Evolutionary conservation across 306 rosid genomes (phyloP), one percentile per base, ranked within the genome.

Genomic region (Glycine latifolia): DNA sequence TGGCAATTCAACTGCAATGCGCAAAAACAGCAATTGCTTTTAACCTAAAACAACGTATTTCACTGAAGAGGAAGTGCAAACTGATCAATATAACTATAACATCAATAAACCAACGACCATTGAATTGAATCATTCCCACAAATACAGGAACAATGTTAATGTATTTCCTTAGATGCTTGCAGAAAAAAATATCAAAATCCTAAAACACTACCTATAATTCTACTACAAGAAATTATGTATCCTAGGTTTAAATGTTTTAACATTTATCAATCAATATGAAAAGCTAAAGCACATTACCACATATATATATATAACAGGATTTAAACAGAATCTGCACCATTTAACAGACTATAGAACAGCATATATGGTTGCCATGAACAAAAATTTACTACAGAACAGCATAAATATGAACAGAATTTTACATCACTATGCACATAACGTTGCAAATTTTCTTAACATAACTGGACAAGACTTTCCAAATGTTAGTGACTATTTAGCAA

Each of bases 381-480:
- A 26, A 37, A 65, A 65, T 37, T 37, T 65, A 67, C 33, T 39
- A 63, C 35, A 63, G 43, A 63, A 35, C 47, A 33, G 17, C 50
- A 67, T 46, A 67, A 9, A 69, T 46, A 69, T 47, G 10, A 68
- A 69, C 56, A 69, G 39, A 69, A 69, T 46, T 69, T 2, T 46
- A 46, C 15, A 46, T 15, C 56, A 69, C 35, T 46, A 20, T 17
- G 26, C 12, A 68, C 44, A 68, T 5, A 10, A 16, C 2, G 1
- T 44, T 17, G 16, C 54, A 10, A 17, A 69, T 69, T 69, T 46
- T 17, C 54, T 46, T 2, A 47, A 69, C 74, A 69, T 69, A 69
- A 56, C 74, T 69, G 74, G 37, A 69, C n/a, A 47, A 17, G 16
- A 16, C 37, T 69, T 69, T 69, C 74, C 41, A 69, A 69, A 48